A percentile compares a stretch with the other conserved stretches of the same genome.
phyloP scores from a whole-genome alignment of 768 basidiomycete genomes.

The Rhodotorula sphaerocarpa region DNA sequence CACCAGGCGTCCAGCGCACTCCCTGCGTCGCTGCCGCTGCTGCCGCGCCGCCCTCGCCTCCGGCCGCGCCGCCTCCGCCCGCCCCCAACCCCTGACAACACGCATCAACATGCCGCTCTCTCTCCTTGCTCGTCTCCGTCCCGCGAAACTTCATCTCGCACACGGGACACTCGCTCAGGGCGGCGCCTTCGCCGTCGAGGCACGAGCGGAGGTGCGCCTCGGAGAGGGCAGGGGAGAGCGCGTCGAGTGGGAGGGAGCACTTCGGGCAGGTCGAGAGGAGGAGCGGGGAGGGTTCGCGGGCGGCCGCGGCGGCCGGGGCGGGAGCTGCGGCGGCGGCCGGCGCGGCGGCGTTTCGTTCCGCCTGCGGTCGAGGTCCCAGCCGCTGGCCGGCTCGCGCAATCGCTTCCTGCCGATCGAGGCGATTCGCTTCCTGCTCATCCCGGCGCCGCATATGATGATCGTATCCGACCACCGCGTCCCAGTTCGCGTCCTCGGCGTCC shows the following conservation, averaged over 20 bases:
- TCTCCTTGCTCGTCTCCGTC: not conserved
- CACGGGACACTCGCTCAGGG: conserved; percentile 9
- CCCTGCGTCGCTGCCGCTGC: no score
- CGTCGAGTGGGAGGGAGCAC: not conserved
- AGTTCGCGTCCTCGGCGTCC: no score
- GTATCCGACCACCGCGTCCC: no score
- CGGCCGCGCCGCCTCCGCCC: not conserved
- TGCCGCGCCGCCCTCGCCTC: not conserved
- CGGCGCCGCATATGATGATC: no score
- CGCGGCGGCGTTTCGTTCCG: no score
- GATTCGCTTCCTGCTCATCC: no score
- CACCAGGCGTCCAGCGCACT: no score
- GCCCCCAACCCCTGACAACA: conserved; percentile 7
- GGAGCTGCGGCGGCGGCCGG: not conserved
- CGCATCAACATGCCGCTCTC: conserved; percentile 18
- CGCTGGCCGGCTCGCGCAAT: no score
- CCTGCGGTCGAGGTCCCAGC: no score
- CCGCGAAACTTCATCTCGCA: not conserved
- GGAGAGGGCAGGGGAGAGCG: not conserved
- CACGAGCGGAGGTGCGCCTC: conserved; percentile 17
- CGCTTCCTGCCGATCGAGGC: no score
- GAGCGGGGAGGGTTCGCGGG: not conserved
- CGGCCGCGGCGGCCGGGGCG: not conserved
- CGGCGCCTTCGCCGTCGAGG: conserved; percentile 1
- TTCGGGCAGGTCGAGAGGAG: conserved; percentile 9